Base-by-base conservation (phyloP, 2,329 filamentous ascomycete genomes). In the Colletotrichum eleusines region DNA sequence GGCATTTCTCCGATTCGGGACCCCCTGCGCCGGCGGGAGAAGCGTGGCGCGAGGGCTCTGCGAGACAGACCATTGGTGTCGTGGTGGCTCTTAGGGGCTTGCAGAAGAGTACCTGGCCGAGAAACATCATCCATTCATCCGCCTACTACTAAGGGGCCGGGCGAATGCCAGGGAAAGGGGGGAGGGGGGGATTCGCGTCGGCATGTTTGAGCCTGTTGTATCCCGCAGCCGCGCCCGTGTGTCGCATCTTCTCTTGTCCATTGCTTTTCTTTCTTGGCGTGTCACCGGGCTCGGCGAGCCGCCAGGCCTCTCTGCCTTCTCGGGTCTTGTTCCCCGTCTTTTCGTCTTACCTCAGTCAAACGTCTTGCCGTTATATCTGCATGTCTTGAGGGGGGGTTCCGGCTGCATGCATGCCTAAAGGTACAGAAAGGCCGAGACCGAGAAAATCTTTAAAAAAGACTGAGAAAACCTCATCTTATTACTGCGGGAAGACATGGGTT, bases 211-310 rank as follows among this genome's bases (percentile, higher is more conserved):
- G 18, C 60, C 60, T 31, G 58, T 46, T 42, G 58, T 48, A 35
- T n/a, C 31, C 31, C n/a, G 46, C 46, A 40, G 60, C 60, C 23
- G 64, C 48, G 57, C 57, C 57, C 58, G 50, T 58, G 50, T 58
- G 68, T 71, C 31, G 63, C 59, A 51, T 28, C 44, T 62, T 42
- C 35, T 42, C 31, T 9, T 48, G 61, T 38, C 64, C 58, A 54
- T 54, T 48, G n/a, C 64, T 33, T 40, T 58, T 63, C 57, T 42
- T 42, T 58, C 57, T 62, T 42, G 68, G 58, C 63, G 51, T 48
- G 38, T 55, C 57, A 14, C 57, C 42, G 42, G 26, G 26, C 35
- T 42, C 33, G 57, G 28, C 5, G n/a, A 66, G 42, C 42, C 63
- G 50, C 55, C 63, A 42, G n/a, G 1, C 11, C 28, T 18, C 12